phyloP scores from a whole-genome alignment of 306 rosid species.

The Vachellia collinsii region DNA sequence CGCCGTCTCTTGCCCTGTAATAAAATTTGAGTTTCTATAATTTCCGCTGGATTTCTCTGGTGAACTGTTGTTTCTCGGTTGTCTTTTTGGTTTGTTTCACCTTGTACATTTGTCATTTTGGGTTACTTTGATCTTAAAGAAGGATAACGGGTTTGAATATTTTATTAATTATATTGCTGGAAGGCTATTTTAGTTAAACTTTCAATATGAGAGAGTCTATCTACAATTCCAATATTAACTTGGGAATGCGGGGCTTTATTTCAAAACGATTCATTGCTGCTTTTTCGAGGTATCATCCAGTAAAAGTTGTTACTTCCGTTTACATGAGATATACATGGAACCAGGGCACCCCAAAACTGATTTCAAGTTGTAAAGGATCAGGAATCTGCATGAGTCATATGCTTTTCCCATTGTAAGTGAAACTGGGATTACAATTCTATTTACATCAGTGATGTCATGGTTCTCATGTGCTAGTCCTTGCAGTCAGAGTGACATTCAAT shows the following conservation, averaged over 20 bases:
- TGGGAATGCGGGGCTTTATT: constrained; percentile 9
- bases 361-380: neutral
- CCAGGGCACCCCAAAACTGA: neutral
- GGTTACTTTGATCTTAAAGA: constrained; percentile 2
- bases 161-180: neutral
- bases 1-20: neutral
- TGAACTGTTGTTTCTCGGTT: neutral
- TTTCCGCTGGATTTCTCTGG: neutral
- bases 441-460: neutral
- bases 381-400: constrained; percentile 1
- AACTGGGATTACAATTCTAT: neutral
- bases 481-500: neutral
- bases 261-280: constrained; percentile 9
- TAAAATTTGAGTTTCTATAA: neutral
- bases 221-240: neutral
- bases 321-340: constrained; percentile 5
- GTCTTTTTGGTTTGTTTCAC: neutral
- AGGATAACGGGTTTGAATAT: neutral
- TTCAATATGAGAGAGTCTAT: neutral
- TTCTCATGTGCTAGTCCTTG: constrained; percentile 4
- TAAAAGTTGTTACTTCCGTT: constrained; percentile 12
- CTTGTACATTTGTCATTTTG: constrained; percentile 8
- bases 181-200: constrained; percentile 19
- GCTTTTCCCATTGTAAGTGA: neutral
- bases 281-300: constrained; percentile 1